Percentiles rank a stretch among this genome's conserved stretches.
phyloP scores from a whole-genome alignment of 208 protist genomes.

The Novymonas esmeraldas region DNA sequence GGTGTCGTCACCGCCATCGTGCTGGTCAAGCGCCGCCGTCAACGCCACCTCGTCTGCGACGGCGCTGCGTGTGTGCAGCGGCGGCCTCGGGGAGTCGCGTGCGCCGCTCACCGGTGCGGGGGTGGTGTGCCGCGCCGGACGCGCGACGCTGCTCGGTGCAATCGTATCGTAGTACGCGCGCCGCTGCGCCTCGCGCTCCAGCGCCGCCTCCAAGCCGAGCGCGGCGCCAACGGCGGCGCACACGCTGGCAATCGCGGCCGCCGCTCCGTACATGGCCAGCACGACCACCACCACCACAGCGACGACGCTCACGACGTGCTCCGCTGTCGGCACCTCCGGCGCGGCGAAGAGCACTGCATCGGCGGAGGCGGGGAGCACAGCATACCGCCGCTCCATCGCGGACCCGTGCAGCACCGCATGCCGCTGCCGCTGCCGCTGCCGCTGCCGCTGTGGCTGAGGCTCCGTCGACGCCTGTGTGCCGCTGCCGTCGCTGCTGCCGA shows the following conservation, averaged over 20 bases:
- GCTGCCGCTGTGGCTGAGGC: neutral
- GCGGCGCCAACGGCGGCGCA: constrained; percentile 33
- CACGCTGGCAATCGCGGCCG: constrained; percentile 32
- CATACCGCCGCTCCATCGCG: constrained; percentile 31
- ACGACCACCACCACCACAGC: constrained; percentile 22
- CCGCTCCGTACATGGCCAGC: constrained; percentile 42
- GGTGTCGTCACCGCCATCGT: too few relatives aligned
- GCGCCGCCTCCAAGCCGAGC: constrained; percentile 29
- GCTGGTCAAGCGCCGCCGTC: neutral
- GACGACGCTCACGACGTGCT: constrained; percentile 42
- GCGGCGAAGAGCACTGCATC: constrained; percentile 66
- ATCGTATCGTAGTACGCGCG: constrained; percentile 44
- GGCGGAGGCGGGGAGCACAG: constrained; percentile 37
- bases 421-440: neutral
- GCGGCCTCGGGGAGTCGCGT: too few relatives aligned
- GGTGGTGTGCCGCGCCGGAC: too few relatives aligned
- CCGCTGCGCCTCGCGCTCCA: constrained; percentile 24
- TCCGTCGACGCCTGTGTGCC: neutral
- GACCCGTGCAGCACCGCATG: constrained; percentile 25
- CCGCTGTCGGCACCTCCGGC: constrained; percentile 35
- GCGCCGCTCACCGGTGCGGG: too few relatives aligned
- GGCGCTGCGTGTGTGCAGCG: too few relatives aligned
- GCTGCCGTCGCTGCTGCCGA: neutral
- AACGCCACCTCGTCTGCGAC: neutral
- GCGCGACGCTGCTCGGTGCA: constrained; percentile 23